Evolutionary conservation across 495 filamentous ascomycete species (phyloP), one percentile per base, ranked within the genome.

Genomic region (Mytilinidion resinicola): DNA sequence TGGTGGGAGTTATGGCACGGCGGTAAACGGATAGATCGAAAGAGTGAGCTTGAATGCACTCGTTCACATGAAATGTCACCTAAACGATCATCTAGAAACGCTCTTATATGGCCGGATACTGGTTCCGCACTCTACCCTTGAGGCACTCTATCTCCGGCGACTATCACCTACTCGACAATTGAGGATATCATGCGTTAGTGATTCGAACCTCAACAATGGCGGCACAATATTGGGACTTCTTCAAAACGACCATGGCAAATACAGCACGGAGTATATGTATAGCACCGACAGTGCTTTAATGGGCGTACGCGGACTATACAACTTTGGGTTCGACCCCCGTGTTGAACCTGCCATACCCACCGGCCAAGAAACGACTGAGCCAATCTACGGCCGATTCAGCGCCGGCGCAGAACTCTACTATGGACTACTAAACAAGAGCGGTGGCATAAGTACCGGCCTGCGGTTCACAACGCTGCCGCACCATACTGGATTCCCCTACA

Each of bases 371-470:
- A 33, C 54, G 9, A 38, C 63, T 9, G 66, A 70, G 42, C 61
- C 59, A 11, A 35, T 61, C 14, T 61, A 69, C 34, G 72, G 72
- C 55, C 69, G 70, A 11, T 74, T 75, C 56, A 71, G 68, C 53
- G 73, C 70, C 12, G 93, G 93, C n/a, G 93, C 85, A 43, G 93
- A 98, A 67, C 76, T 95, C 30, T 98, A 98, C 71, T 98, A 97
- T 68, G 91, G 91, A 7, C 84, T 89, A 0, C 75, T 95, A 15
- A 96, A 96, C 63, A 96, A 96, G 48, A 85, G 89, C 14, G 86
- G 92, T 21, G 93, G 93, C 56, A 83, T 88, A 68, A 85, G 82
- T 19, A 86, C 83, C 4, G 93, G 92, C 2, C 75, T 91, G 17
- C 82, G 93, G 42, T 98, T 97, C 67, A 86, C 87, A 21, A 98